Evolutionary conservation across 2,329 filamentous ascomycete genomes (phyloP).

Genomic region (Penicillium concentricum): DNA sequence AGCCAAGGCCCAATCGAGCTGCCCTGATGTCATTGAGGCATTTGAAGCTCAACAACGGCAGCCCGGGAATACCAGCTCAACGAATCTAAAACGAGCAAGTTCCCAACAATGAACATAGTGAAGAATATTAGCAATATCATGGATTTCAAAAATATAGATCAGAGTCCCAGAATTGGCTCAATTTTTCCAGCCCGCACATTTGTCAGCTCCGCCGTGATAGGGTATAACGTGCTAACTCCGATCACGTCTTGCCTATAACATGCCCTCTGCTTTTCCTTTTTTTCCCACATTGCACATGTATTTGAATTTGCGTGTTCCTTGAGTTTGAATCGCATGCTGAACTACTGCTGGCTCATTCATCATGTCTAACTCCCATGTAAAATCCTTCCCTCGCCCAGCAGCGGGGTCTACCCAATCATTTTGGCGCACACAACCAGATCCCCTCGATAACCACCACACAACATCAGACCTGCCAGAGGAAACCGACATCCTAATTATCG

Average conservation of each 20-base stretch:
- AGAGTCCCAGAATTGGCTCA: too few species aligned
- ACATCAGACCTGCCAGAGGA: conserved; percentile 31
- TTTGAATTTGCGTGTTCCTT: background rate
- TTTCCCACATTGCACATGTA: background rate
- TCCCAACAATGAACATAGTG: background rate
- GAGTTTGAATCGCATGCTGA: background rate
- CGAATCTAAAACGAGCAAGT: background rate
- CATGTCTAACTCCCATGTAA: background rate
- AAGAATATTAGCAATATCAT: background rate
- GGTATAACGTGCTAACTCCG: background rate
- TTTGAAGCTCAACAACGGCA: conserved; percentile 10
- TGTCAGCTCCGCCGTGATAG: background rate
- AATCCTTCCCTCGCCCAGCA: conserved; percentile 2
- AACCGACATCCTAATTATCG: conserved; percentile 48
- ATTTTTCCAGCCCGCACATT: background rate
- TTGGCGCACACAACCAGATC: conserved; percentile 6
- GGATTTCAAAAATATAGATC: background rate
- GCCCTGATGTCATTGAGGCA: background rate
- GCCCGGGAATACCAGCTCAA: background rate
- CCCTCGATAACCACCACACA: conserved; percentile 1
- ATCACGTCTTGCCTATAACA: background rate
- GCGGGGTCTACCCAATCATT: conserved; percentile 6
- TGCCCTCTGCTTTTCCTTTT: background rate
- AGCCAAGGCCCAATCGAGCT: conserved; percentile 1
- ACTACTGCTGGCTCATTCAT: background rate